Evolutionary conservation across 164 flowering plant genomes (phyloP).

Genomic region (Vitis cinerea): DNA sequence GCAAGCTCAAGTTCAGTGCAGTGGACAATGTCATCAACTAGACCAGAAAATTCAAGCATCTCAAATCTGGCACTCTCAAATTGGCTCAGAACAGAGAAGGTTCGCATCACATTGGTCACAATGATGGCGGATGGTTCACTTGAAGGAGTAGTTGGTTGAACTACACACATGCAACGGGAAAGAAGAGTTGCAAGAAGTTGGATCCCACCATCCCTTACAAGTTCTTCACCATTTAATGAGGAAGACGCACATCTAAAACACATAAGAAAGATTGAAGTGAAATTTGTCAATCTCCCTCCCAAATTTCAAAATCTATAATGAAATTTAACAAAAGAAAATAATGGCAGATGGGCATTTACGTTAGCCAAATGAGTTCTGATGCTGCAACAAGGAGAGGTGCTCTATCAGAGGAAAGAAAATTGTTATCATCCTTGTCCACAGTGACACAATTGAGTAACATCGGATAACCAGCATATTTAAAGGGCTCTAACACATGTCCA

Average conservation of each 20-base stretch:
- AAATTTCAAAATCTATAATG: slow-evolving; percentile 2
- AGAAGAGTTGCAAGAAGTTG: slow-evolving; percentile 88
- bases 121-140: slow-evolving; percentile 85
- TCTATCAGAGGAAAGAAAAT: slow-evolving; percentile 89
- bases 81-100: slow-evolving; percentile 81
- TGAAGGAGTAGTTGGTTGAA: slow-evolving; percentile 90
- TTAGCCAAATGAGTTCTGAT: slow-evolving; percentile 92
- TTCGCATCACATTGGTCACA: slow-evolving; percentile 89
- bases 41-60: slow-evolving; percentile 76
- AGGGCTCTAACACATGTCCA: slow-evolving; percentile 88
- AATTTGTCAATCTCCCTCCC: neutral
- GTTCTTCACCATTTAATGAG: slow-evolving; percentile 96
- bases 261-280: slow-evolving; percentile 10
- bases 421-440: slow-evolving; percentile 91
- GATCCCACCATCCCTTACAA: slow-evolving; percentile 94
- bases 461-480: slow-evolving; percentile 99
- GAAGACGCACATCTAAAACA: slow-evolving; percentile 86
- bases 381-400: slow-evolving; percentile 97
- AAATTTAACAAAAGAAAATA: slow-evolving; percentile 6
- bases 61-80: slow-evolving; percentile 93
- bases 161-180: slow-evolving; percentile 95
- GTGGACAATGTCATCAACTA: slow-evolving; percentile 89
- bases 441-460: slow-evolving; percentile 95
- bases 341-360: slow-evolving; percentile 43
- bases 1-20: slow-evolving; percentile 96